Evolutionary conservation across 2,329 filamentous ascomycete species (phyloP).

Genomic region (Fusarium floridanum): DNA sequence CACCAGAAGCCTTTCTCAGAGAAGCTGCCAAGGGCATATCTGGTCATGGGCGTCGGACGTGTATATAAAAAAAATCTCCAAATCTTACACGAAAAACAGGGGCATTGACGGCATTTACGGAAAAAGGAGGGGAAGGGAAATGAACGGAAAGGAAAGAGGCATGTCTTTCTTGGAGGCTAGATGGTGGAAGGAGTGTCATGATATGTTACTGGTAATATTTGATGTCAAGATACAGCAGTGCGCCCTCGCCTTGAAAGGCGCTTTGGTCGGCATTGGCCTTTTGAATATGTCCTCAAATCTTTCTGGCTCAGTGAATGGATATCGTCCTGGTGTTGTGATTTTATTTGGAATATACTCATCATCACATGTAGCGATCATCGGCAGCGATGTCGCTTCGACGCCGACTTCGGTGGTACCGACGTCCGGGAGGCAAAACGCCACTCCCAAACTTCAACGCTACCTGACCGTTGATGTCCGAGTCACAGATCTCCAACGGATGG

Average conservation of each 20-base stretch:
- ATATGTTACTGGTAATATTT: slow-evolving; percentile 42
- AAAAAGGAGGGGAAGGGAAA: neutral
- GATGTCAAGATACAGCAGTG: slow-evolving; percentile 37
- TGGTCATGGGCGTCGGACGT: slow-evolving; percentile 32
- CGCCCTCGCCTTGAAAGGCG: slow-evolving; percentile 6
- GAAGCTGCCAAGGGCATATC: slow-evolving; percentile 12
- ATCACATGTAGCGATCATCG: neutral
- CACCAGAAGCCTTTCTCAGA: neutral
- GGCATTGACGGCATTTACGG: slow-evolving; percentile 27
- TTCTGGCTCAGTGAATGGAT: neutral
- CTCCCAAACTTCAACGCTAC: neutral
- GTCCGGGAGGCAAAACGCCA: slow-evolving; percentile 1
- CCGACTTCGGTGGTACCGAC: slow-evolving; percentile 14
- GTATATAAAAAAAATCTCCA: slow-evolving; percentile 45
- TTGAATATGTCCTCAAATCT: neutral
- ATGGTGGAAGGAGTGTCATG: slow-evolving; percentile 40
- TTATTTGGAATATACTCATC: neutral
- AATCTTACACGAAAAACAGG: slow-evolving; percentile 30
- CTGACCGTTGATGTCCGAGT: neutral
- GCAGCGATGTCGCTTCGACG: slow-evolving; percentile 12
- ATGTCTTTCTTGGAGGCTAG: slow-evolving; percentile 28
- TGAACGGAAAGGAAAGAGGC: slow-evolving; percentile 16
- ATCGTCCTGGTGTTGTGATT: neutral
- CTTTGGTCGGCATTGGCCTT: slow-evolving; percentile 8
- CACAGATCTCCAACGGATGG: neutral